Percentiles rank a stretch among this genome's conserved stretches.
Evolutionary conservation across 2,329 filamentous ascomycete genomes (phyloP).

Genomic region (Phialophora verrucosa): DNA sequence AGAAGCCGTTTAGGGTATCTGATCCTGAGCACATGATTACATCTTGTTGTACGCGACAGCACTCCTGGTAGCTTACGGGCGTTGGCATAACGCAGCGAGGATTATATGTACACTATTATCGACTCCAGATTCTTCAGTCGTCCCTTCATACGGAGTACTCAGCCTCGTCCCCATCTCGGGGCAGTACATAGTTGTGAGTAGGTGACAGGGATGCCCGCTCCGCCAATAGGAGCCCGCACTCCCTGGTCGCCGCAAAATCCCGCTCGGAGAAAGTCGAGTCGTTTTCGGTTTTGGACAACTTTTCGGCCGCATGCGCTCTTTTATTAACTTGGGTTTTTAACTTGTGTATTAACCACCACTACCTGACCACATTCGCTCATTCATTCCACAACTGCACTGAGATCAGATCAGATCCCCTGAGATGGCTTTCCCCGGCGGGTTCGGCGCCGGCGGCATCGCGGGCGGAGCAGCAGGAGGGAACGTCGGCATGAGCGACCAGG

Average conservation of each 20-base stretch:
- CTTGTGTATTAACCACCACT: neutral
- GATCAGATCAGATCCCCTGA: neutral
- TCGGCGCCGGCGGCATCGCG: slow-evolving; percentile 23
- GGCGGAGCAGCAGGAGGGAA: slow-evolving; percentile 39
- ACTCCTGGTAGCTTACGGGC: neutral
- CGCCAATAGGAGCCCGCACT: slow-evolving; percentile 22
- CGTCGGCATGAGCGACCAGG: slow-evolving; percentile 53
- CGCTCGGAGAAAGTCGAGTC: slow-evolving; percentile 10
- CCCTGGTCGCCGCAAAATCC: slow-evolving; percentile 22
- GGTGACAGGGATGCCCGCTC: neutral
- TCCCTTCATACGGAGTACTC: neutral
- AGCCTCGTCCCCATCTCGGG: neutral
- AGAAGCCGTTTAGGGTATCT: neutral
- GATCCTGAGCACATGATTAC: neutral
- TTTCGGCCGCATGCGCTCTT: slow-evolving; percentile 2
- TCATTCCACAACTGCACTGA: neutral
- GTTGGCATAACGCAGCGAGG: neutral
- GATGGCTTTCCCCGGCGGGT: slow-evolving; percentile 29
- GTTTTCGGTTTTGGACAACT: neutral
- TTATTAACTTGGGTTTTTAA: neutral
- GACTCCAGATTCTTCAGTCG: neutral
- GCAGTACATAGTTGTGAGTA: too few relatives aligned
- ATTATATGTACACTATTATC: neutral
- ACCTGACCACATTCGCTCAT: slow-evolving; percentile 7
- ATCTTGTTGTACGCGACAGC: neutral